Percentiles rank a stretch among this genome's conserved stretches.
Evolutionary conservation across 2,329 filamentous ascomycete species (phyloP).

Genomic region (Scytalidium sp.): DNA sequence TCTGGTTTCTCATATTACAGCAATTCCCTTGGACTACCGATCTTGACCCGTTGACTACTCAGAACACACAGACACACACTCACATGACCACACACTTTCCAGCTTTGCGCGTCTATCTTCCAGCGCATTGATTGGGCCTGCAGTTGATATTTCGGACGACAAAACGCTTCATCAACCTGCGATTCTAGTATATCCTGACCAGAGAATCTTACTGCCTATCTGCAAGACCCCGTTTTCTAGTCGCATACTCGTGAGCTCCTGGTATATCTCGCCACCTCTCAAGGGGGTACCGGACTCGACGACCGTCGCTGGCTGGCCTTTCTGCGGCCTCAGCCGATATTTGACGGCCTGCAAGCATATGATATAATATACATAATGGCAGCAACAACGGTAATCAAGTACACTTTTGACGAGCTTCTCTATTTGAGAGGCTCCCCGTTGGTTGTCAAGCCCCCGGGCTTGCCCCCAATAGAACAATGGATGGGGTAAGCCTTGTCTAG

Average conservation of each 20-base stretch:
- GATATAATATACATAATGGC: conserved; percentile 1
- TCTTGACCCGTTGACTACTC: too few relatives aligned
- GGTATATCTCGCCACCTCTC: neutral
- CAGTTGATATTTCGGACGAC: neutral
- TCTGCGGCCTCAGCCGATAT: neutral
- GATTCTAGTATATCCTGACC: neutral
- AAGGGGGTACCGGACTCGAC: neutral
- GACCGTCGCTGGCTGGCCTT: neutral
- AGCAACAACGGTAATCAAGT: conserved; percentile 40
- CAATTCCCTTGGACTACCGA: too few relatives aligned
- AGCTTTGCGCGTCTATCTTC: neutral
- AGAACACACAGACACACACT: neutral
- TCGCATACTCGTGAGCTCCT: neutral
- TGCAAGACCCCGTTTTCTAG: neutral
- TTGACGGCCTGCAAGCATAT: neutral
- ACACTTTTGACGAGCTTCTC: conserved; percentile 73
- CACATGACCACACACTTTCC: neutral
- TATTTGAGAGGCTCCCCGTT: conserved; percentile 77
- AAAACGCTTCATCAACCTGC: neutral
- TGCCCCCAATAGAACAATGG: conserved; percentile 90
- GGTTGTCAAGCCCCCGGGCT: conserved; percentile 72
- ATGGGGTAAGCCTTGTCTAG: conserved; percentile 66
- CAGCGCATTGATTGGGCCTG: neutral
- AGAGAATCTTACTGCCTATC: neutral
- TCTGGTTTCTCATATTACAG: too few relatives aligned